A percentile compares a stretch with the other conserved stretches of the same genome.
phyloP scores from a whole-genome alignment of 2,329 filamentous ascomycete genomes.

The Golovinomyces cichoracearum region DNA sequence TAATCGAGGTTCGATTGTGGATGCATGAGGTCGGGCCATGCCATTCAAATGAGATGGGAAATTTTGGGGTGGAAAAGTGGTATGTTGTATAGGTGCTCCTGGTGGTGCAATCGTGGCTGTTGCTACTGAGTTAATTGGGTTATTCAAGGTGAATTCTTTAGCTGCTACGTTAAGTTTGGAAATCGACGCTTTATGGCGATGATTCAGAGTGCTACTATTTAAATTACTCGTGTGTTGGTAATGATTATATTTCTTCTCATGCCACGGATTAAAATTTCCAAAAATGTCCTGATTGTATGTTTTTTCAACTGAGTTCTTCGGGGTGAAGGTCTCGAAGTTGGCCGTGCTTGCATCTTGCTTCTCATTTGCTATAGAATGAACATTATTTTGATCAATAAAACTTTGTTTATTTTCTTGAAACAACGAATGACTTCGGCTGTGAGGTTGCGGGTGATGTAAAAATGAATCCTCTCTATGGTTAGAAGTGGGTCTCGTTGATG shows the following conservation, averaged over 20 bases:
- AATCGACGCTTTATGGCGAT: constrained; percentile 34
- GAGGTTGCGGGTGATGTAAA: constrained; percentile 47
- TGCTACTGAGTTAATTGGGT: constrained; percentile 18
- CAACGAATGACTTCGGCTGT: constrained; percentile 45
- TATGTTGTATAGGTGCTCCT: not conserved
- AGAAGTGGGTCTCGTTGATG: too few species aligned
- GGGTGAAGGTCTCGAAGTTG: constrained; percentile 26
- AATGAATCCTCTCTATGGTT: constrained; percentile 27
- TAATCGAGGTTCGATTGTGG: constrained; percentile 13
- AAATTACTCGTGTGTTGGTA: too few species aligned
- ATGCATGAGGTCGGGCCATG: constrained; percentile 14
- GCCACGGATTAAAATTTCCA: constrained; percentile 36
- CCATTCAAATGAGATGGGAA: constrained; percentile 23
- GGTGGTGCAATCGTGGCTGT: not conserved
- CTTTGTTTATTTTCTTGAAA: constrained; percentile 29
- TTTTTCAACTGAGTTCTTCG: constrained; percentile 22
- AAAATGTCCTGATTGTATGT: constrained; percentile 30
- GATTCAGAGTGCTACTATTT: not conserved
- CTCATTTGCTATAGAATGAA: not conserved
- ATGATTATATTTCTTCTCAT: too few species aligned
- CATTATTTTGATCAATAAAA: constrained; percentile 8
- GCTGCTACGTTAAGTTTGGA: constrained; percentile 74
- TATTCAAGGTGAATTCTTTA: constrained; percentile 62
- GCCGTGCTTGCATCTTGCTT: not conserved
- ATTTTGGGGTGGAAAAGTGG: constrained; percentile 16